Conservation (phyloP, 768 basidiomycete species). For the Kwoniella heveanensis region DNA sequence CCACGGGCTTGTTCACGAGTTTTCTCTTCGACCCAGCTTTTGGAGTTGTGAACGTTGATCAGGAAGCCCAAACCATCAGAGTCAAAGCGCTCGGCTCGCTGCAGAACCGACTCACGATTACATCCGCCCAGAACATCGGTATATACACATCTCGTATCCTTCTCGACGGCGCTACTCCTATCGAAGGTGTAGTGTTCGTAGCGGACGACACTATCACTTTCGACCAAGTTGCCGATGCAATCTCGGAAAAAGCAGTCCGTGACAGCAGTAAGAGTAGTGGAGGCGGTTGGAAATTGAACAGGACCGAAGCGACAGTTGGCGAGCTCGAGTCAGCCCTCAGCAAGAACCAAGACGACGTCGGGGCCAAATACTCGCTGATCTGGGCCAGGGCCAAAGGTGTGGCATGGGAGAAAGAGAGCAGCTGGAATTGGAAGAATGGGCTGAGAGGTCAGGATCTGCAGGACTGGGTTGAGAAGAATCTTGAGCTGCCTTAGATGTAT, state of each 20-base stretch:
- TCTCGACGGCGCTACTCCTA: neutral
- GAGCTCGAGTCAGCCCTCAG: conserved; percentile 7
- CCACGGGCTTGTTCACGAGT: conserved; percentile 53
- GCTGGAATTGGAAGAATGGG: conserved; percentile 25
- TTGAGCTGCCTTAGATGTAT: neutral
- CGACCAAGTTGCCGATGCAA: conserved; percentile 40
- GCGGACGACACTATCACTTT: conserved; percentile 55
- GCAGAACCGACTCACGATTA: conserved; percentile 50
- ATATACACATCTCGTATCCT: conserved; percentile 42
- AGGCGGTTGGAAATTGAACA: conserved; percentile 6
- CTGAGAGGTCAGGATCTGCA: conserved; percentile 10
- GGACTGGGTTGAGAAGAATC: conserved; percentile 19
- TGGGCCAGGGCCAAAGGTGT: conserved; percentile 19
- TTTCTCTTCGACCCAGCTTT: conserved; percentile 52
- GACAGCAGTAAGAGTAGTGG: no score
- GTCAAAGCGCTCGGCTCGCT: conserved; percentile 48
- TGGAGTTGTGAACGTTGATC: conserved; percentile 38
- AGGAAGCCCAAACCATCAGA: conserved; percentile 7
- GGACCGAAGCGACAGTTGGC: neutral
- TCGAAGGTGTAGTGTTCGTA: conserved; percentile 42
- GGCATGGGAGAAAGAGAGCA: conserved; percentile 11
- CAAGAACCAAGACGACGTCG: conserved; percentile 8
- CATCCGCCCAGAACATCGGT: conserved; percentile 52
- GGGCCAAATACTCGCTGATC: conserved; percentile 16
- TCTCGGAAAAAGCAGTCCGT: conserved; percentile 19